Conservation (phyloP, 1,284 basidiomycete genomes). For the Ceratobasidium sp. region DNA sequence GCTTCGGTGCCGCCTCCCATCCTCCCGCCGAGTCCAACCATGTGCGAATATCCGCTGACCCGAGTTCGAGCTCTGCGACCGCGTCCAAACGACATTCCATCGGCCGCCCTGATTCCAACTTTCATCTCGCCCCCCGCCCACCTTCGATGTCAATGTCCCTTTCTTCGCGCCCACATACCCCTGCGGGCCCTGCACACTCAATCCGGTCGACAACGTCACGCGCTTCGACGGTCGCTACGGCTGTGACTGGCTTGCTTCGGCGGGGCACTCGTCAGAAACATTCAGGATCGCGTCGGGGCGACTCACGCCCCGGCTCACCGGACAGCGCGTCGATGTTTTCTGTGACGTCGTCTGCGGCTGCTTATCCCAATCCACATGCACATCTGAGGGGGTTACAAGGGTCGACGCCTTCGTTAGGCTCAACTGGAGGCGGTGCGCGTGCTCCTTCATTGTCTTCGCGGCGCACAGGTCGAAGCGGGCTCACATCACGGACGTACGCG, state of each 20-base stretch:
- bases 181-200: slow-evolving; percentile 14
- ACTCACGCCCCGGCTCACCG: slow-evolving; percentile 27
- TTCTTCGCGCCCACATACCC: slow-evolving; percentile 28
- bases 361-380: not conserved
- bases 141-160: slow-evolving; percentile 30
- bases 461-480: slow-evolving; percentile 25
- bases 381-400: slow-evolving; percentile 3
- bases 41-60: slow-evolving; percentile 52
- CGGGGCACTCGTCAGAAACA: slow-evolving; percentile 26
- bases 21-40: slow-evolving; percentile 70
- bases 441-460: slow-evolving; percentile 34
- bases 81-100: slow-evolving; percentile 35
- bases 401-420: slow-evolving; percentile 6
- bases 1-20: slow-evolving; percentile 66
- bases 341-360: slow-evolving; percentile 17
- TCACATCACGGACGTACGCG: slow-evolving; percentile 30
- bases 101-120: slow-evolving; percentile 38
- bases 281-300: not conserved
- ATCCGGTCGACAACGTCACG: slow-evolving; percentile 37
- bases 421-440: slow-evolving; percentile 3
- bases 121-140: slow-evolving; percentile 35
- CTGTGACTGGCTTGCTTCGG: slow-evolving; percentile 32
- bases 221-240: slow-evolving; percentile 35
- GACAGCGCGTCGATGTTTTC: slow-evolving; percentile 36
- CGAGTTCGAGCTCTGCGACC: not conserved